Base-by-base conservation (phyloP, 2,329 filamentous ascomycete species). In the Cryphonectria radicalis region DNA sequence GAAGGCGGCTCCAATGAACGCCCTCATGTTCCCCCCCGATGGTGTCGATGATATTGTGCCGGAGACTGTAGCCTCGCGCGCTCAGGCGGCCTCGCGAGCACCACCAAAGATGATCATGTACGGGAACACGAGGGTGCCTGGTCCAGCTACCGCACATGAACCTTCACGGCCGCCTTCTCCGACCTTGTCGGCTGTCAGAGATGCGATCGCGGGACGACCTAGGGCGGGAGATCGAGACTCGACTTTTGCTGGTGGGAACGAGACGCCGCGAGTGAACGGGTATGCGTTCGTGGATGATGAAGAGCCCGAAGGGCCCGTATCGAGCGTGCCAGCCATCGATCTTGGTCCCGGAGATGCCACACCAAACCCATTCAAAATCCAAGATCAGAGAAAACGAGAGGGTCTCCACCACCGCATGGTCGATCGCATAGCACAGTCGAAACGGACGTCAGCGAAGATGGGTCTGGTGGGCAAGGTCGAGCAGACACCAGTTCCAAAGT, bases 261-360 rank as follows among this genome's bases (percentile, higher is more conserved):
- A 97, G 80, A 98, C 95, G 0, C 96, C 95, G 0, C 88, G 93
- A 2, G 93, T 98, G 0, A 97, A 97, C 74, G 96, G 96, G 1
- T 99, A 98, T 79, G 89, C 94, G 0, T 98, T 97, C 81, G 95
- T 99, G 50, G 94, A 97, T 75, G 94, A 97, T 70, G 92, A 92
- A 65, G 86, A 88, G 57, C 87, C 88, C 0, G 86, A 86, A 22
- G 82, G 83, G 22, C 75, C 77, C 1, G 77, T 80, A 10, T n/a
- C 69, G 6, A 35, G 68, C 10, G 55, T 78, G 63, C 81, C 84
- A n/a, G 74, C 83, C 73, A 85, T 92, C 77, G 82, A 90, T 68
- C 82, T 92, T 10, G 87, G 89, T 1, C 83, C 87, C 13, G 86
- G 87, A 19, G 86, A 90, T 76, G 80, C 87, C n/a, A 88, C 88